A percentile compares a stretch with the other conserved stretches of the same genome.
phyloP scores from a whole-genome alignment of 495 filamentous ascomycete species.

The Monascus purpureus region DNA sequence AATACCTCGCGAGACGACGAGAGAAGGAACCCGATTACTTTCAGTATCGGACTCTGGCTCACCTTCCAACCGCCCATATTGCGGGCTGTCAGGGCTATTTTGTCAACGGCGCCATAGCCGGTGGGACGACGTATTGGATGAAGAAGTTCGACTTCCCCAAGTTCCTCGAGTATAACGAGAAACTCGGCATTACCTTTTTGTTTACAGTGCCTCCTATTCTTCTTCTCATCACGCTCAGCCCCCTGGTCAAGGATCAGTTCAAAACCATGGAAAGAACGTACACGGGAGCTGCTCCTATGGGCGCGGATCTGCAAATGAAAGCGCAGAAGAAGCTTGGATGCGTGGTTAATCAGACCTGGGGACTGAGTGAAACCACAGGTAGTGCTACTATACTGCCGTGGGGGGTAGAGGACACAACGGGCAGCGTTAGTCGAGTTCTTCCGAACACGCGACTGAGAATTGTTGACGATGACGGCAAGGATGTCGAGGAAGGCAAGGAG shows the following conservation, averaged over 20 bases:
- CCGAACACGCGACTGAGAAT: conserved; percentile 37
- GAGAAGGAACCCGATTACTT: conserved; percentile 8
- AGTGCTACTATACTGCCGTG: too few relatives aligned
- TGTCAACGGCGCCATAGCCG: conserved; percentile 19
- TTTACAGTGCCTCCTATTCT: conserved; percentile 38
- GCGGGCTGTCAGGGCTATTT: conserved; percentile 32
- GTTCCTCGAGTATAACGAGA: conserved; percentile 27
- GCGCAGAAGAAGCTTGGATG: conserved; percentile 6
- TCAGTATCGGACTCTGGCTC: conserved; percentile 28
- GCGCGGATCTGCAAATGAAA: conserved; percentile 43
- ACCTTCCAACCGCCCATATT: conserved; percentile 35
- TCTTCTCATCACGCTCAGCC: conserved; percentile 32
- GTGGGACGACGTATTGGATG: conserved; percentile 38
- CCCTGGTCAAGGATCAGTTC: conserved; percentile 35
- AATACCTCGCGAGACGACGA: conserved; percentile 7
- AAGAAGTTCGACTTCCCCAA: conserved; percentile 26
- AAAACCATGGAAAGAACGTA: conserved; percentile 12
- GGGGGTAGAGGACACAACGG: too few relatives aligned
- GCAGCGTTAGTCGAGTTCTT: too few relatives aligned
- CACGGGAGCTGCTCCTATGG: conserved; percentile 66
- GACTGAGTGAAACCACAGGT: conserved; percentile 50
- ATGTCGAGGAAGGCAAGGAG: conserved; percentile 34
- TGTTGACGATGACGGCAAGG: conserved; percentile 40
- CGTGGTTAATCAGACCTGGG: conserved; percentile 59
- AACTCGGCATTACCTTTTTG: conserved; percentile 31